Base-by-base conservation (phyloP, 495 filamentous ascomycete genomes). In the Penicillium odoratum region DNA sequence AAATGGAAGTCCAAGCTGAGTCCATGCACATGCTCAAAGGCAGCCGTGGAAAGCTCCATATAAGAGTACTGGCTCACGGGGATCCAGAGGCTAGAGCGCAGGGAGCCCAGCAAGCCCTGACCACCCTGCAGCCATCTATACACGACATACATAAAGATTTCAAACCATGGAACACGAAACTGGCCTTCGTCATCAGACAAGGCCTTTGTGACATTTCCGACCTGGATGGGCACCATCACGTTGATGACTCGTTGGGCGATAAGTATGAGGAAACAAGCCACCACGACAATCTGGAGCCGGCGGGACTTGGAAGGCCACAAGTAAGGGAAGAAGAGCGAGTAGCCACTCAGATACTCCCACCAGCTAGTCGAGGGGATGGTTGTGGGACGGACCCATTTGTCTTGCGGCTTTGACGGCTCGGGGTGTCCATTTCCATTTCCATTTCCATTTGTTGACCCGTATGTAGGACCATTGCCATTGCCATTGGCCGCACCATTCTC, bases 11-110 rank as follows among this genome's bases (percentile, higher is more conserved):
- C 94, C 61, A 97, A 78, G 72, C 93, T 97, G 15, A 98, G 84
- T 38, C 87, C 85, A 71, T 98, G 94, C 16, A 98, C 94, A 67
- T 98, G 94, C 70, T 98, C 94, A 64, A 98, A 98, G 6, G 93
- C 89, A 7, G 94, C 92, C 3, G 92, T 93, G 1, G 92, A 96
- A 30, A 98, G 81, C 49, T 94, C 91, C 70, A 91, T 89, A 70
- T 97, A 98, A 7, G 93, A 95, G 71, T 97, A 96, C 68, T 98
- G 94, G 36, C 91, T 86, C 50, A 98, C 90, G 1, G 94, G 94
- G 46, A 98, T 92, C 94, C 94, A 98, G 29, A 98, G 75, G 16
- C 88, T 83, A 18, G 90, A 87, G 50, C 94, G 84, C 7, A 89
- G 54, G 15, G 92, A 93, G 11, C 91, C 91, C 33, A 98, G 83